Evolutionary conservation across 2,329 filamentous ascomycete species (phyloP).

Genomic region (Amesomyces nigricolor): DNA sequence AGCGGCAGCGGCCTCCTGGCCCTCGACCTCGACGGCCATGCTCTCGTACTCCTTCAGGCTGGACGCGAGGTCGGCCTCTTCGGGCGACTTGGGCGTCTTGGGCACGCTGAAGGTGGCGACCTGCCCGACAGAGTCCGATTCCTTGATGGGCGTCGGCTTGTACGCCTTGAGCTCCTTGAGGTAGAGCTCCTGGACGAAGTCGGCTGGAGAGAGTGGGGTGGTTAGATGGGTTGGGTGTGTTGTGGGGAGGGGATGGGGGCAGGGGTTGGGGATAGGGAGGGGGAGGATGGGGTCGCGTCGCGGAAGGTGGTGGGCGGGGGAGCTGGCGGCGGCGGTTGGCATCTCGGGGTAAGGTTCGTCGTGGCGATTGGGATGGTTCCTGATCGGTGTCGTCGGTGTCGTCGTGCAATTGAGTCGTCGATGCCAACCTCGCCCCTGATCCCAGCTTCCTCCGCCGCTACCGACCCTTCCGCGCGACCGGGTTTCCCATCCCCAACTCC

Average conservation of each 20-base stretch:
- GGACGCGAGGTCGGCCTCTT: slow-evolving; percentile 87
- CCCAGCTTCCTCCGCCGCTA: neutral
- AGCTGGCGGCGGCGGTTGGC: neutral
- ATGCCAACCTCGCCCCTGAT: neutral
- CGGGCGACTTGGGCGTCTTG: slow-evolving; percentile 77
- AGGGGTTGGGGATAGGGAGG: neutral
- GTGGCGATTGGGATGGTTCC: neutral
- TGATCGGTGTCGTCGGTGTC: neutral
- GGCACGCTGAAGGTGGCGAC: slow-evolving; percentile 83
- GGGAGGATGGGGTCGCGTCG: neutral
- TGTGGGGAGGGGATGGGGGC: neutral
- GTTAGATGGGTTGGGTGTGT: neutral
- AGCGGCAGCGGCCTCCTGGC: slow-evolving; percentile 61
- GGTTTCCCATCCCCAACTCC: neutral
- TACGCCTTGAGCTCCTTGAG: slow-evolving; percentile 92
- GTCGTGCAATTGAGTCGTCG: slow-evolving; percentile 6
- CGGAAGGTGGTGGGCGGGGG: neutral
- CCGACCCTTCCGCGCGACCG: slow-evolving; percentile 12
- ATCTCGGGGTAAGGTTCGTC: neutral
- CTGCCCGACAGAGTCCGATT: slow-evolving; percentile 80
- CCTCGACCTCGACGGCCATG: slow-evolving; percentile 92
- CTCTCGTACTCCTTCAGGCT: slow-evolving; percentile 92
- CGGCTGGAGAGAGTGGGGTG: slow-evolving; percentile 54
- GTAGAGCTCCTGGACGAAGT: slow-evolving; percentile 97
- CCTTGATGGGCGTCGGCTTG: slow-evolving; percentile 80